Base-by-base conservation (phyloP, 2,329 filamentous ascomycete species). In the Thielaviopsis euricoi region DNA sequence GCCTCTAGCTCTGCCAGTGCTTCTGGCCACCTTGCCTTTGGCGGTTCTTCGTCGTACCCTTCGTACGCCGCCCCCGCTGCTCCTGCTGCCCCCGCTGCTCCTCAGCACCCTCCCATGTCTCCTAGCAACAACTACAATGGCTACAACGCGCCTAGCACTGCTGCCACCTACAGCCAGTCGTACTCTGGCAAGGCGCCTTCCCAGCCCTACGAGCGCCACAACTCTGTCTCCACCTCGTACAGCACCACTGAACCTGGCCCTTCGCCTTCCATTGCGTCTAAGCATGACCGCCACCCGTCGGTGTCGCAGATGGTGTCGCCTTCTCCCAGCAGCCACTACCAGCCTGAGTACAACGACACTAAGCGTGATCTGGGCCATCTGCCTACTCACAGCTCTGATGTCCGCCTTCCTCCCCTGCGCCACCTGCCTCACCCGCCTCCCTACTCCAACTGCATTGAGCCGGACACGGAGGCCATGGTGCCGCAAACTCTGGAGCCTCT, bases 21-120 rank as follows among this genome's bases (percentile, higher is more conserved):
- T 49, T 53, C 58, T n/a, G 43, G 48, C 17, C 40, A 51, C 52
- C n/a, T 52, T 43, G 37, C 37, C 52, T 13, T 50, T 50, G 25
- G 22, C 40, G 9, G 25, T 26, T 15, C 49, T 26, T 2, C 48
- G 40, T 9, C 54, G 52, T 21, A 17, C 50, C 33, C 53, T 22
- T 46, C 33, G 33, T 48, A 37, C 37, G 55, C 21, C 48, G 49
- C 29, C 19, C 49, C 46, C 17, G 26, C 21, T 46, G 40, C 55
- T 23, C 26, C 55, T 21, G 13, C 21, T 40, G 33, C 48, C 10
- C 23, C 55, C 4, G 19, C 48, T 13, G 19, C 54, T 33, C 25
- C 54, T 49, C 66, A 67, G 58, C 67, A 64, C 56, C 65, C 64
- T 60, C 70, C 71, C 4, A 62, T 67, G 2, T 68, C 69, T 12